A percentile compares a stretch with the other conserved stretches of the same genome.
phyloP scores from a whole-genome alignment of 768 basidiomycete genomes.

The Tylopilus rubrobrunneus region DNA sequence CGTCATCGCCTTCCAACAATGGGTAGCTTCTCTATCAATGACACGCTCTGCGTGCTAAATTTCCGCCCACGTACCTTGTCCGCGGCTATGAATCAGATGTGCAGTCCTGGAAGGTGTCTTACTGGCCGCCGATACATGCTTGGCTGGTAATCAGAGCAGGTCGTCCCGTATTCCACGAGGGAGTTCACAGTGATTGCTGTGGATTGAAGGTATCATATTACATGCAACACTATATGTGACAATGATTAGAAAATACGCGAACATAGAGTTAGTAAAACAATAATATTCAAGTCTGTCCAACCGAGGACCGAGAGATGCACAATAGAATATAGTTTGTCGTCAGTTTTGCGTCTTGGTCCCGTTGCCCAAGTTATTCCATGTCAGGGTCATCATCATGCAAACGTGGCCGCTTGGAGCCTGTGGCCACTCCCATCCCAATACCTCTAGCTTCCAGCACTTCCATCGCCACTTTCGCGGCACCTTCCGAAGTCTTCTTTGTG shows the following conservation, averaged over 20 bases:
- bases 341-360: constrained; percentile 13
- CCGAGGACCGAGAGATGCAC: constrained; percentile 22
- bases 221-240: constrained; percentile 35
- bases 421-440: constrained; percentile 48
- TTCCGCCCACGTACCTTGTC: constrained; percentile 25
- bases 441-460: constrained; percentile 82
- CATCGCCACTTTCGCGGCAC: constrained; percentile 67
- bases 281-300: constrained; percentile 24
- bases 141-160: constrained; percentile 8
- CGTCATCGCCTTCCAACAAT: constrained; percentile 24
- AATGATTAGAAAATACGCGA: constrained; percentile 30
- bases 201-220: constrained; percentile 36
- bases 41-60: constrained; percentile 17
- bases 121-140: constrained; percentile 7
- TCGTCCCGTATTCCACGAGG: neutral
- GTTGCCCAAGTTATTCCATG: constrained; percentile 27
- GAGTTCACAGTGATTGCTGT: constrained; percentile 17
- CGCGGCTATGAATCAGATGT: constrained; percentile 20
- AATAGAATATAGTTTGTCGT: constrained; percentile 27
- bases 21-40: constrained; percentile 11
- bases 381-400: constrained; percentile 50
- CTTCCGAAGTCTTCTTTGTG: constrained; percentile 69
- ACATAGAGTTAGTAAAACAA: constrained; percentile 33
- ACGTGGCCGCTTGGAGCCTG: constrained; percentile 41
- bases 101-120: neutral